Evolutionary conservation across 306 rosid genomes (phyloP), one percentile per base, ranked within the genome.

Genomic region (Lupinus albus): DNA sequence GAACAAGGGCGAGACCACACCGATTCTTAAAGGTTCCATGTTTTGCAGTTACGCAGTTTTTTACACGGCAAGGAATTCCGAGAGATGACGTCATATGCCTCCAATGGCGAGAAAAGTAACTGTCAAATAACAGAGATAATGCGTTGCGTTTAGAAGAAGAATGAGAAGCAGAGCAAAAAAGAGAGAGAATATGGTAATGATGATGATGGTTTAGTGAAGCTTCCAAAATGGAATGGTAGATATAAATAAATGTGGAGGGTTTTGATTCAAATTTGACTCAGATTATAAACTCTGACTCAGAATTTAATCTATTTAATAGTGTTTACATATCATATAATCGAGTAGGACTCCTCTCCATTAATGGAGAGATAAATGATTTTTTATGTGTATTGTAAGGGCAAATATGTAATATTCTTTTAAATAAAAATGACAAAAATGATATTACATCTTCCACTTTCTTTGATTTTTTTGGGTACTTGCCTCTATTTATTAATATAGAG

Each of bases 11-110:
- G 7, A 44, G 0, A 15, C 39, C 21, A 17, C 59, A 49, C 57
- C 66, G 76, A n/a, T 68, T 73, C 61, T 35, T 18, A 39, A 54
- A 39, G 2, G 11, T 8, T 20, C 64, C 58, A 0, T 44, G 3
- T 1, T 25, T 68, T 32, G 61, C 62, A 4, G 71, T 3, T 1
- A 64, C 1, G 20, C 39, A 14, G 17, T 10, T 63, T 59, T 7
- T 75, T 45, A 83, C 87, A 7, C 76, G 78, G 73, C 59, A 77
- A 7, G 70, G 76, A 64, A 77, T 58, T 49, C 75, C 68, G n/a
- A 84, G 25, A 58, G 83, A 72, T 18, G 80, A 82, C 35, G 91
- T 79, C 83, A 84, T 78, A 66, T 13, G 14, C 38, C 38, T 5
- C 30, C 39, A 65, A 25, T 41, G 46, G 70, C 70, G 48, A 76